These are phyloP conservation scores for Sanghuangporus weigelae DNA, from an alignment of 1,284 basidiomycete species.

Conservation along the genomic window DNA sequence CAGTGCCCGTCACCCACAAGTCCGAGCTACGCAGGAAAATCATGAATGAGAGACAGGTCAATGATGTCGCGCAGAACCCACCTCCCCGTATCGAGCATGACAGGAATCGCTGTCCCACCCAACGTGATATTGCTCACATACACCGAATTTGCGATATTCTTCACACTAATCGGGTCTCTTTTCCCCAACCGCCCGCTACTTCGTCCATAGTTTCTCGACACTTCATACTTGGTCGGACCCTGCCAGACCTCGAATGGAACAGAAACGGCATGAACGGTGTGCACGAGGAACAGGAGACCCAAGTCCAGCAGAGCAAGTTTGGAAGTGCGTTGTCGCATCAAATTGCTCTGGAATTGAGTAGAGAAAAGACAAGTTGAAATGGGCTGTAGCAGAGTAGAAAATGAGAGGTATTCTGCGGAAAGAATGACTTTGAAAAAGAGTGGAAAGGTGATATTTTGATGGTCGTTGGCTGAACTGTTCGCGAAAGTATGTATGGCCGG, in stretches of 20 bases:
- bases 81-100: slow-evolving; percentile 46
- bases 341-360: not conserved
- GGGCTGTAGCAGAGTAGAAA: not conserved
- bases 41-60: not conserved
- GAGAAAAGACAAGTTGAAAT: not conserved
- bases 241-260: slow-evolving; percentile 6
- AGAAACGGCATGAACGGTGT: slow-evolving; percentile 1
- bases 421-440: not conserved
- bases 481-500: too few species aligned
- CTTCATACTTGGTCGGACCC: slow-evolving; percentile 2
- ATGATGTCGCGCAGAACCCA: slow-evolving; percentile 11
- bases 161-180: slow-evolving; percentile 34
- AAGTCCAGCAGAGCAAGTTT: not conserved
- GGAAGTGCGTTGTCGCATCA: not conserved
- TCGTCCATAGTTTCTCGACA: not conserved
- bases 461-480: too few species aligned
- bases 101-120: slow-evolving; percentile 40
- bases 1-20: slow-evolving; percentile 51
- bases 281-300: not conserved
- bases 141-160: slow-evolving; percentile 56
- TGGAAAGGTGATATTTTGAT: not conserved
- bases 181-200: slow-evolving; percentile 19
- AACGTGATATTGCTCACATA: slow-evolving; percentile 56
- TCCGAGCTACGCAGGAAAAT: slow-evolving; percentile 44
- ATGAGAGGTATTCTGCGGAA: not conserved